Evolutionary conservation across 352 stramenopile genomes (phyloP).

Genomic region (Globisporangium paddicum): DNA sequence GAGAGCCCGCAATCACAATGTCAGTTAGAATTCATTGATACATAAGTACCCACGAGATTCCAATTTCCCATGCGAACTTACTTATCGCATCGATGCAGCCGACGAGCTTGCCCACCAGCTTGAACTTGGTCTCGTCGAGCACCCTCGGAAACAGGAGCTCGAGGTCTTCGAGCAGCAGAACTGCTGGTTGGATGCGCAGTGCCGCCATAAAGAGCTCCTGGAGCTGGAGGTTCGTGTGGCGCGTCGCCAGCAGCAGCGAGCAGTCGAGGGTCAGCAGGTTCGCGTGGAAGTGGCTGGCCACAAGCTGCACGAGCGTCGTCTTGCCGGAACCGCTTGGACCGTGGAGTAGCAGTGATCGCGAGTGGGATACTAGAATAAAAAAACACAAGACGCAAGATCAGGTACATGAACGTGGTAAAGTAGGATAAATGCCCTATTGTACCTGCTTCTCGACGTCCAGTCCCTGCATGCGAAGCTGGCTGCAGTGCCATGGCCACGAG

Average conservation of each 20-base stretch:
- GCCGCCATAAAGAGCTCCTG: slow-evolving; percentile 67
- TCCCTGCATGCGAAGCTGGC: neutral
- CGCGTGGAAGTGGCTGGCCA: slow-evolving; percentile 37
- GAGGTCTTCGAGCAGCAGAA: slow-evolving; percentile 70
- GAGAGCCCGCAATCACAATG: neutral
- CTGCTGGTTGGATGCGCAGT: slow-evolving; percentile 59
- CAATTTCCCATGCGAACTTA: slow-evolving; percentile 17
- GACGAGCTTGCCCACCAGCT: slow-evolving; percentile 58
- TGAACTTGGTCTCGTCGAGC: slow-evolving; percentile 70
- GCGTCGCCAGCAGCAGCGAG: slow-evolving; percentile 45
- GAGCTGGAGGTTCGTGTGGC: slow-evolving; percentile 25
- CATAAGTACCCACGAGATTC: neutral
- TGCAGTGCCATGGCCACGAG: slow-evolving; percentile 35
- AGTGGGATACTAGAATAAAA: slow-evolving; percentile 18
- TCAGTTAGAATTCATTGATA: neutral
- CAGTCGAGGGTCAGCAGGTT: slow-evolving; percentile 67
- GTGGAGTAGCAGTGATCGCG: slow-evolving; percentile 55
- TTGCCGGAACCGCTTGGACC: slow-evolving; percentile 69
- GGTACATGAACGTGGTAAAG: neutral
- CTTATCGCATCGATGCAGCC: slow-evolving; percentile 49
- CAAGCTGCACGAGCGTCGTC: slow-evolving; percentile 53
- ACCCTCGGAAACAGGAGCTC: slow-evolving; percentile 70
- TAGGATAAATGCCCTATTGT: neutral
- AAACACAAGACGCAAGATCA: neutral
- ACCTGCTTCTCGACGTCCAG: slow-evolving; percentile 10